Evolutionary conservation across 352 stramenopile species (phyloP).

Genomic region (Globisporangium viniferum): DNA sequence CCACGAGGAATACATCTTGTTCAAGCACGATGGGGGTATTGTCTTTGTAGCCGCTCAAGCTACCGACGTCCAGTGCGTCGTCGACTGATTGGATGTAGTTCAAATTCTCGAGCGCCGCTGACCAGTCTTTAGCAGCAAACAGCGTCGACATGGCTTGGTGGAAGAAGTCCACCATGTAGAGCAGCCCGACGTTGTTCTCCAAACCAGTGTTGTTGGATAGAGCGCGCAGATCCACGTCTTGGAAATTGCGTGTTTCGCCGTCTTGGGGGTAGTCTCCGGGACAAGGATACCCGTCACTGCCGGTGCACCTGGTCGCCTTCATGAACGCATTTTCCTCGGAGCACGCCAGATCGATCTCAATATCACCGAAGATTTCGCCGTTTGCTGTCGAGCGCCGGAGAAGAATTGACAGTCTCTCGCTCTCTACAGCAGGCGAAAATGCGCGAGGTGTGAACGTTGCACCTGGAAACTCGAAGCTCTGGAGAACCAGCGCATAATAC

Average conservation of each 20-base stretch:
- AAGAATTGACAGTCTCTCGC: conserved; percentile 25
- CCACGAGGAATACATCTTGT: conserved; percentile 35
- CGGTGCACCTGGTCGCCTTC: conserved; percentile 21
- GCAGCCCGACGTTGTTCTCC: conserved; percentile 37
- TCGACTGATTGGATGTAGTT: conserved; percentile 25
- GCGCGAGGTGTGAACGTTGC: conserved; percentile 27
- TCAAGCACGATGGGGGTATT: conserved; percentile 25
- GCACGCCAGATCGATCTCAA: conserved; percentile 30
- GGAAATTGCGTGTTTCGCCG: conserved; percentile 14
- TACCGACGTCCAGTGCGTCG: conserved; percentile 19
- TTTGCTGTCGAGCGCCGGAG: conserved; percentile 16
- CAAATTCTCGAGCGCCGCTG: conserved; percentile 24
- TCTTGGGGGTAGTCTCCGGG: conserved; percentile 16
- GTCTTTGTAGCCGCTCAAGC: conserved; percentile 24
- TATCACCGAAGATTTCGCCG: neutral
- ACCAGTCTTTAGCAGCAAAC: conserved; percentile 32
- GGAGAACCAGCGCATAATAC: conserved; percentile 42
- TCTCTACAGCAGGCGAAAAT: conserved; percentile 7
- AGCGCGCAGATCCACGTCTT: conserved; percentile 27
- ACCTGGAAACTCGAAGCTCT: conserved; percentile 38
- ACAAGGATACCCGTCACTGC: conserved; percentile 31
- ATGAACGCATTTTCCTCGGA: conserved; percentile 27
- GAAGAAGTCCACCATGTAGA: conserved; percentile 45
- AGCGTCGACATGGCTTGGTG: conserved; percentile 32
- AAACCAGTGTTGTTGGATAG: conserved; percentile 24